phyloP scores from a whole-genome alignment of 2,329 filamentous ascomycete species.

The Monilinia fructicola region DNA sequence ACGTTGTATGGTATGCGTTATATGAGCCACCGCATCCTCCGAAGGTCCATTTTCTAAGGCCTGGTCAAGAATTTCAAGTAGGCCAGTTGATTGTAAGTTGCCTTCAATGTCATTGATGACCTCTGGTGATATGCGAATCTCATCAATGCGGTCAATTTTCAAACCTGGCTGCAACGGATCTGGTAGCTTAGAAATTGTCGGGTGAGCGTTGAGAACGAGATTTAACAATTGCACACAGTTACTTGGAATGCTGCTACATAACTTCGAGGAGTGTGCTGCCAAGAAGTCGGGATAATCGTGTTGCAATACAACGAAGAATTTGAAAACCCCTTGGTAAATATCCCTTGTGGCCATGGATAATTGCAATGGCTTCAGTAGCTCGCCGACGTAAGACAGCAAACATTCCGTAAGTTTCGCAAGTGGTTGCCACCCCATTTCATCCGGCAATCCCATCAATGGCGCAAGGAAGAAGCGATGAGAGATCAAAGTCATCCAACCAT shows the following conservation, averaged over 20 bases:
- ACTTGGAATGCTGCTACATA: conserved; percentile 78
- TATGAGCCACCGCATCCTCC: conserved; percentile 71
- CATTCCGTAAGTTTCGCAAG: conserved; percentile 73
- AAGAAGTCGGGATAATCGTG: conserved; percentile 96
- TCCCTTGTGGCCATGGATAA: conserved; percentile 72
- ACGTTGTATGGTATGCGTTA: conserved; percentile 70
- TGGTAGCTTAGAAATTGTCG: conserved; percentile 67
- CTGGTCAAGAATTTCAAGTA: conserved; percentile 60
- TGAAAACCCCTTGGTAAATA: conserved; percentile 79
- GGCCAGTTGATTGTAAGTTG: conserved; percentile 53
- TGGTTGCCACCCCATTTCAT: conserved; percentile 70
- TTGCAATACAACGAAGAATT: conserved; percentile 80
- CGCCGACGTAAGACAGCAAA: conserved; percentile 71
- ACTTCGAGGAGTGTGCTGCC: conserved; percentile 77
- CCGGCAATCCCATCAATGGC: conserved; percentile 66
- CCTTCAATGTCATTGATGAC: conserved; percentile 60
- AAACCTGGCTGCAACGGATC: conserved; percentile 72
- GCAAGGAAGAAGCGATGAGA: conserved; percentile 85
- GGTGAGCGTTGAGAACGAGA: conserved; percentile 79
- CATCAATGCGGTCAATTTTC: conserved; percentile 75
- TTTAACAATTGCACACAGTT: conserved; percentile 88
- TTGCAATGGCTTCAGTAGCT: conserved; percentile 73
- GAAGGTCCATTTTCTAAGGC: conserved; percentile 61
- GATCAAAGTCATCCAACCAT: conserved; percentile 79
- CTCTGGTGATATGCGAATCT: conserved; percentile 66